Percentiles rank a stretch among this genome's conserved stretches.
Conservation (phyloP, 2,329 filamentous ascomycete genomes). For the Colletotrichum karsti region DNA sequence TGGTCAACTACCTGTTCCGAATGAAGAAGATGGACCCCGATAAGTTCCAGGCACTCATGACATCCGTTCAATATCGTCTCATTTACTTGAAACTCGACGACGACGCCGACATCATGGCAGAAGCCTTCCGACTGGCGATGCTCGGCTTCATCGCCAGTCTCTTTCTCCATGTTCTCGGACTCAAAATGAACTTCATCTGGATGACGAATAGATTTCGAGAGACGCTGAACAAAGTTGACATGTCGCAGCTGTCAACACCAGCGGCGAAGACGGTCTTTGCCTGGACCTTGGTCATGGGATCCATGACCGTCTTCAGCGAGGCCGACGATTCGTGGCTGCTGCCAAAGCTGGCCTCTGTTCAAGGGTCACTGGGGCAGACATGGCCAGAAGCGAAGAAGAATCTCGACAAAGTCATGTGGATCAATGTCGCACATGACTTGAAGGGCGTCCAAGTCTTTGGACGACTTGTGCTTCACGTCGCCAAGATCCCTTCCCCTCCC, state of each 20-base stretch:
- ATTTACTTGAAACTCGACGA: neutral
- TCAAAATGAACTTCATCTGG: conserved; percentile 28
- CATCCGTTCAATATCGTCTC: conserved; percentile 18
- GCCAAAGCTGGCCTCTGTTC: conserved; percentile 28
- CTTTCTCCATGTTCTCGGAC: conserved; percentile 33
- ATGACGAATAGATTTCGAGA: neutral
- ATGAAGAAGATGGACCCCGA: conserved; percentile 35
- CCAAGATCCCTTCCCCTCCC: neutral
- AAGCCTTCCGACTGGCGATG: conserved; percentile 36
- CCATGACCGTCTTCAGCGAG: conserved; percentile 32
- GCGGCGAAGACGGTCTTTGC: conserved; percentile 31
- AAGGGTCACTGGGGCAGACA: neutral
- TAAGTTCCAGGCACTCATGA: conserved; percentile 22
- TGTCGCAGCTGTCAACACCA: neutral
- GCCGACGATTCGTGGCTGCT: conserved; percentile 34
- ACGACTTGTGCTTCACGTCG: conserved; percentile 4
- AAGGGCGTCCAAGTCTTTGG: conserved; percentile 29
- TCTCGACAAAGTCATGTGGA: conserved; percentile 36
- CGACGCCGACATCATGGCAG: neutral
- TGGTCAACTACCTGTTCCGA: conserved; percentile 34
- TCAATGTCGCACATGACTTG: conserved; percentile 34
- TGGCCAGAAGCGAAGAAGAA: conserved; percentile 35
- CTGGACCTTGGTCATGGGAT: conserved; percentile 36
- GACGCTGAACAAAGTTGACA: neutral
- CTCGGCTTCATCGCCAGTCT: conserved; percentile 38